A percentile compares a stretch with the other conserved stretches of the same genome.
phyloP scores from a whole-genome alignment of 768 basidiomycete species.

The Auriscalpium orientale region DNA sequence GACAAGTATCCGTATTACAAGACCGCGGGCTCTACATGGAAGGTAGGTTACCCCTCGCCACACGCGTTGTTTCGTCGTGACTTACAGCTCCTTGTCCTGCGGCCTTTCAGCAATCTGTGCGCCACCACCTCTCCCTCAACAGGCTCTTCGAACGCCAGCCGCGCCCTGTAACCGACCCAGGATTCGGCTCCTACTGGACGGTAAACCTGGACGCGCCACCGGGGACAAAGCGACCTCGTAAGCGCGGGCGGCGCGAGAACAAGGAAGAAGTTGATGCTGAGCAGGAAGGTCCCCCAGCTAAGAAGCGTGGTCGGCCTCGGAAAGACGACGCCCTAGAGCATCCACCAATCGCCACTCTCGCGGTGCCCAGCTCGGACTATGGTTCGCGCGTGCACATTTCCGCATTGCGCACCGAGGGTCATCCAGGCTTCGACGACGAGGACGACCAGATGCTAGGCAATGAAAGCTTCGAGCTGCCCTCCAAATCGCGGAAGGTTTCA shows the following conservation, averaged over 20 bases:
- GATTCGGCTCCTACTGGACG: slow-evolving; percentile 86
- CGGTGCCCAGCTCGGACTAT: slow-evolving; percentile 3
- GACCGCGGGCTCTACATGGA: slow-evolving; percentile 79
- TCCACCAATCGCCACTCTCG: slow-evolving; percentile 5
- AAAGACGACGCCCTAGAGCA: slow-evolving; percentile 5
- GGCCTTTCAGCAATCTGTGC: slow-evolving; percentile 66
- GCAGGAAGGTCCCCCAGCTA: slow-evolving; percentile 5
- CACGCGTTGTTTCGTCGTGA: neutral
- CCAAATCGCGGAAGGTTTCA: neutral
- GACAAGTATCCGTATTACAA: slow-evolving; percentile 76
- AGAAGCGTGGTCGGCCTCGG: slow-evolving; percentile 17
- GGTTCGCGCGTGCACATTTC: slow-evolving; percentile 13
- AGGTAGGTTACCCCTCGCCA: slow-evolving; percentile 37
- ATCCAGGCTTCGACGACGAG: slow-evolving; percentile 27
- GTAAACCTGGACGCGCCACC: slow-evolving; percentile 83
- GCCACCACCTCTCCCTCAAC: slow-evolving; percentile 78
- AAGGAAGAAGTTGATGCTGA: slow-evolving; percentile 34
- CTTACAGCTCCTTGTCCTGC: neutral
- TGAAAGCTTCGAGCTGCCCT: slow-evolving; percentile 20
- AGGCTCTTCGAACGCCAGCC: slow-evolving; percentile 77
- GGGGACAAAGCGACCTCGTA: slow-evolving; percentile 79
- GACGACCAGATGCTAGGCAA: slow-evolving; percentile 30
- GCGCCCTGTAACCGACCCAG: slow-evolving; percentile 76
- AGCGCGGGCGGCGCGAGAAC: slow-evolving; percentile 49
- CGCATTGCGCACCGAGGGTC: slow-evolving; percentile 18